Conservation (phyloP, 2,329 filamentous ascomycete species). For the Amauroascus verrucosus region DNA sequence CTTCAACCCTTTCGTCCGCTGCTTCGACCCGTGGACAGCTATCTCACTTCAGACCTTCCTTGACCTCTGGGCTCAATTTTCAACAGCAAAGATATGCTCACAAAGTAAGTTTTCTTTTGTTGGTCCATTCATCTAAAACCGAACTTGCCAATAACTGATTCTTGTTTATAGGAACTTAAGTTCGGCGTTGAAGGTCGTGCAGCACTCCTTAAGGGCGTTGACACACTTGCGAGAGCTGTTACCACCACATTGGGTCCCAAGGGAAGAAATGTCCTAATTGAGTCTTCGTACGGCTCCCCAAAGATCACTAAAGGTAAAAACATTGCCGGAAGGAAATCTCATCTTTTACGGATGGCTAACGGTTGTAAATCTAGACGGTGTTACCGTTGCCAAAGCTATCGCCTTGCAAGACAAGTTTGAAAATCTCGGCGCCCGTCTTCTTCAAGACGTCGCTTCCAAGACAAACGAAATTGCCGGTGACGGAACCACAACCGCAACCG, state of each 20-base stretch:
- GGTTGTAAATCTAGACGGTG: conserved; percentile 56
- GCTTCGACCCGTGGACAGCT: conserved; percentile 47
- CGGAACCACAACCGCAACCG: conserved; percentile 94
- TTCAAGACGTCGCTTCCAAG: conserved; percentile 98
- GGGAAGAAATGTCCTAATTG: conserved; percentile 95
- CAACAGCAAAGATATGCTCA: conserved; percentile 95
- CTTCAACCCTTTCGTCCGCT: conserved; percentile 63
- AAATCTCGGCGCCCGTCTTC: conserved; percentile 91
- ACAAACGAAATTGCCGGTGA: conserved; percentile 99
- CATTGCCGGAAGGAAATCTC: not conserved
- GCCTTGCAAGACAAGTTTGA: conserved; percentile 97
- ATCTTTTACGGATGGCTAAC: not conserved
- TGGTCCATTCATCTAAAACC: not conserved
- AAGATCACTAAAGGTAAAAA: conserved; percentile 95
- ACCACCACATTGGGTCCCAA: conserved; percentile 94
- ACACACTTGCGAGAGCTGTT: conserved; percentile 92
- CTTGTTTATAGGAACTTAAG: conserved; percentile 69
- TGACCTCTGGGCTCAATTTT: conserved; percentile 47
- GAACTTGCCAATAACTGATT: not conserved
- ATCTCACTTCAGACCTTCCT: conserved; percentile 52
- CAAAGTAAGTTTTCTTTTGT: conserved; percentile 56
- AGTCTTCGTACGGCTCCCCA: conserved; percentile 95
- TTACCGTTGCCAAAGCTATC: conserved; percentile 81
- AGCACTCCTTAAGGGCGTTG: conserved; percentile 80
- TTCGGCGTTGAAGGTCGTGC: conserved; percentile 93